These are phyloP conservation scores for Neofusicoccum sp. DNA, from an alignment of 2,329 filamentous ascomycete genomes.

Conservation along the genomic window DNA sequence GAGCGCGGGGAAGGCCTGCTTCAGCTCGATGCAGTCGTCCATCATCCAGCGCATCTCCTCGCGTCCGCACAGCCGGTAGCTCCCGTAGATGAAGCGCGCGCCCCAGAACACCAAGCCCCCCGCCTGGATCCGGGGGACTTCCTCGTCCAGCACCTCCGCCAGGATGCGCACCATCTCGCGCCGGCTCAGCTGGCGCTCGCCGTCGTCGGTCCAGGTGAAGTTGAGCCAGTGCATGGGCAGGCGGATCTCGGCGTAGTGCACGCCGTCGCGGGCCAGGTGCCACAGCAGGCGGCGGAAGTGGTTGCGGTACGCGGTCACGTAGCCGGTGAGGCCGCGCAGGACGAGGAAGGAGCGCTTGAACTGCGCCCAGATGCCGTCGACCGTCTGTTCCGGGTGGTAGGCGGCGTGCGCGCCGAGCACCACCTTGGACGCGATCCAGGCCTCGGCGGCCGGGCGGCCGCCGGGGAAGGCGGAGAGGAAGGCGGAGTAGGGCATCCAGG, in stretches of 20 bases:
- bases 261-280: slow-evolving; percentile 62
- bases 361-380: slow-evolving; percentile 50
- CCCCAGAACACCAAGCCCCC: slow-evolving; percentile 46
- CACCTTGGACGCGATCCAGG: slow-evolving; percentile 63
- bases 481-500: slow-evolving; percentile 2
- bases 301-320: slow-evolving; percentile 59
- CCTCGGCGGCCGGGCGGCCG: slow-evolving; percentile 27
- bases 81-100: slow-evolving; percentile 70
- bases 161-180: slow-evolving; percentile 61
- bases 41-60: slow-evolving; percentile 53
- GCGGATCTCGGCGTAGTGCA: slow-evolving; percentile 69
- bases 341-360: slow-evolving; percentile 67
- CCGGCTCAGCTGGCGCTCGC: slow-evolving; percentile 53
- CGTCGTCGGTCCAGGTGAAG: slow-evolving; percentile 59
- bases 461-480: not conserved
- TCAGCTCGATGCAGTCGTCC: slow-evolving; percentile 61
- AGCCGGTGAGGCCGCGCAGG: slow-evolving; percentile 70
- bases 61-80: slow-evolving; percentile 58
- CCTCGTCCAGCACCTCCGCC: slow-evolving; percentile 50
- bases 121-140: slow-evolving; percentile 42
- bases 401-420: slow-evolving; percentile 61
- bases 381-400: slow-evolving; percentile 40
- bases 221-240: slow-evolving; percentile 66
- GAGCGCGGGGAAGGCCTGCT: slow-evolving; percentile 54
- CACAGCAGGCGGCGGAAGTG: slow-evolving; percentile 62